phyloP scores from a whole-genome alignment of 768 basidiomycete genomes.

The Suillus subluteus region DNA sequence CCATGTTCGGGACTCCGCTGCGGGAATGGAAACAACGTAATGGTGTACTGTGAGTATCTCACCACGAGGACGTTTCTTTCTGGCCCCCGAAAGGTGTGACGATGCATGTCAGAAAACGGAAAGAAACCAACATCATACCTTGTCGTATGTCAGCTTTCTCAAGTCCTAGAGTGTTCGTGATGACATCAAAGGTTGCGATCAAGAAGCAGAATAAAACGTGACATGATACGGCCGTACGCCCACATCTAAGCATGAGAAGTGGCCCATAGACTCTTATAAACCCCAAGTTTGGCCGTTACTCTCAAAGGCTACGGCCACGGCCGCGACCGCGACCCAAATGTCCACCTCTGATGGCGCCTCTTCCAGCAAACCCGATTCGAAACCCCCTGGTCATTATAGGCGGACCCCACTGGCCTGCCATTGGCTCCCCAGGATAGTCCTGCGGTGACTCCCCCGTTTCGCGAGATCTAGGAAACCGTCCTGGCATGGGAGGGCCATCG shows the following conservation, averaged over 20 bases:
- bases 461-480: slow-evolving; percentile 32
- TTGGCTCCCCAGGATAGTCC: slow-evolving; percentile 14
- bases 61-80: slow-evolving; percentile 8
- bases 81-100: slow-evolving; percentile 9
- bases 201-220: slow-evolving; percentile 20
- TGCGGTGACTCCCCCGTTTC: slow-evolving; percentile 18
- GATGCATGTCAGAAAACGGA: slow-evolving; percentile 5
- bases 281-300: background rate
- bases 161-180: slow-evolving; percentile 10
- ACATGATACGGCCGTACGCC: slow-evolving; percentile 12
- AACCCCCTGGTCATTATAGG: slow-evolving; percentile 34
- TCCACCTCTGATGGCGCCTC: slow-evolving; percentile 42
- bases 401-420: slow-evolving; percentile 19
- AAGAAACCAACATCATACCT: slow-evolving; percentile 13
- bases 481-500: slow-evolving; percentile 33
- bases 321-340: slow-evolving; percentile 21
- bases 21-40: background rate
- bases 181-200: background rate
- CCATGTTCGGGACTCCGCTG: slow-evolving; percentile 8
- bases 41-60: background rate
- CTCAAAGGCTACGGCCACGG: slow-evolving; percentile 21
- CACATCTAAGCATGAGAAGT: slow-evolving; percentile 3
- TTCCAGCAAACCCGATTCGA: slow-evolving; percentile 63
- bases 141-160: slow-evolving; percentile 25
- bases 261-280: slow-evolving; percentile 17